Evolutionary conservation across 306 rosid species (phyloP).

Genomic region (Phaseolus lunatus): DNA sequence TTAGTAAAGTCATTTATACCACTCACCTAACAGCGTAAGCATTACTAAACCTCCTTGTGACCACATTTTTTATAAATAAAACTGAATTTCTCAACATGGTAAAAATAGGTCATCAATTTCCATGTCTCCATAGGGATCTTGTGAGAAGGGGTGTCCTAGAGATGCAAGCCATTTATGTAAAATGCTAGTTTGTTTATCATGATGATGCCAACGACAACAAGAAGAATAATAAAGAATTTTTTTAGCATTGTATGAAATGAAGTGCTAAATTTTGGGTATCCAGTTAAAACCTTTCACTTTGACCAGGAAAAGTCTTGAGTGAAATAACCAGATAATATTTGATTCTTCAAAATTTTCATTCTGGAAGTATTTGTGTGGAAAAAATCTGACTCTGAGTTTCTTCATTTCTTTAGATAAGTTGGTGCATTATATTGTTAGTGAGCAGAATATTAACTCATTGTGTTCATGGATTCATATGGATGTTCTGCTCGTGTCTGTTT

Average conservation of each 20-base stretch:
- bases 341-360: background rate
- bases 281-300: background rate
- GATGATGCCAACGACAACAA: background rate
- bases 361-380: background rate
- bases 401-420: background rate
- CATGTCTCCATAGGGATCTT: background rate
- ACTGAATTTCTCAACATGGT: background rate
- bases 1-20: background rate
- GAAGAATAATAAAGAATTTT: background rate
- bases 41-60: background rate
- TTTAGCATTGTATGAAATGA: background rate
- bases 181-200: background rate
- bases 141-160: background rate
- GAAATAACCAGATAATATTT: background rate
- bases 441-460: background rate
- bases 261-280: background rate
- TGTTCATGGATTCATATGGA: background rate
- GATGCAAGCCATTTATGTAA: background rate
- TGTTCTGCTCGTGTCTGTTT: constrained; percentile 12
- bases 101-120: background rate
- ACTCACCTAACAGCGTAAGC: background rate
- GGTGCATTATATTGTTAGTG: background rate
- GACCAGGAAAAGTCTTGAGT: background rate
- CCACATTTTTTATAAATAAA: background rate
- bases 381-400: background rate